These are phyloP conservation scores for Pterocarpus santalinus DNA, from an alignment of 306 rosid species.

Conservation along the genomic window DNA sequence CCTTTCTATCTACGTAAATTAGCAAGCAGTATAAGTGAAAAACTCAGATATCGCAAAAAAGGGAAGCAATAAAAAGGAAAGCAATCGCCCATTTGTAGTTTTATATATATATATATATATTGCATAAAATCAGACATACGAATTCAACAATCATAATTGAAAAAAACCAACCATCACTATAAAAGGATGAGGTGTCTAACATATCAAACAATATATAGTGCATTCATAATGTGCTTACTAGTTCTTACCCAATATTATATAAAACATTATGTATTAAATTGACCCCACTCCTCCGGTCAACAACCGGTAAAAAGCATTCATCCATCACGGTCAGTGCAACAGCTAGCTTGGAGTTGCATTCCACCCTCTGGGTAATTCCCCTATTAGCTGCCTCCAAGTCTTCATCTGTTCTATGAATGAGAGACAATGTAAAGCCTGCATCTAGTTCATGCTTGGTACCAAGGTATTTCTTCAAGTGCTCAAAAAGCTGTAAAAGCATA, in stretches of 20 bases:
- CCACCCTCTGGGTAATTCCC: constrained; percentile 75
- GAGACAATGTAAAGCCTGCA: constrained; percentile 88
- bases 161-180: neutral
- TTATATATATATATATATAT: constrained; percentile 4
- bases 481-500: constrained; percentile 70
- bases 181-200: constrained; percentile 4
- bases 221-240: neutral
- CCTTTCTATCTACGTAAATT: neutral
- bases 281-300: constrained; percentile 92
- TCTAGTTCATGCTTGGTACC: constrained; percentile 85
- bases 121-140: neutral
- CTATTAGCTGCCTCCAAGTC: constrained; percentile 63
- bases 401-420: constrained; percentile 74
- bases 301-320: constrained; percentile 88
- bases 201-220: constrained; percentile 7
- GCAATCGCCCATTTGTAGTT: neutral
- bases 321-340: constrained; percentile 89
- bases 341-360: constrained; percentile 86
- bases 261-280: constrained; percentile 82
- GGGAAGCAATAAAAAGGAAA: neutral
- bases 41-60: neutral
- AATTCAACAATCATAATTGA: neutral
- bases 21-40: neutral
- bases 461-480: constrained; percentile 80
- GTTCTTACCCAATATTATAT: constrained; percentile 82